A percentile compares a stretch with the other conserved stretches of the same genome.
These are phyloP conservation scores for Ceratocystis ficicola DNA, from an alignment of 2,329 filamentous ascomycete genomes.

Conservation along the genomic window DNA sequence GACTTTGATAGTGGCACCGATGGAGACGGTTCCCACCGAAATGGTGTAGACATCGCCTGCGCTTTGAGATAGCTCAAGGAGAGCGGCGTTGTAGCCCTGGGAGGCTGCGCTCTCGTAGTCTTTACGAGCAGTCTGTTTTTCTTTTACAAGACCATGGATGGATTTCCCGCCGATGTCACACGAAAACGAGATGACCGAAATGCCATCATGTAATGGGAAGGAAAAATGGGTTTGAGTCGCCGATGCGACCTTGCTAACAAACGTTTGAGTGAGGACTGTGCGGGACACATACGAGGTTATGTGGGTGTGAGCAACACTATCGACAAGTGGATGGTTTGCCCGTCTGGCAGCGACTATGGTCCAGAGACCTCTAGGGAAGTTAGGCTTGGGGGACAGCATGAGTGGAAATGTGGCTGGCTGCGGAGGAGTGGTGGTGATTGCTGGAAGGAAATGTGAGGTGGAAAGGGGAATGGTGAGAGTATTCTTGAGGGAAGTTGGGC, in stretches of 20 bases:
- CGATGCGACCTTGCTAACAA: slow-evolving; percentile 41
- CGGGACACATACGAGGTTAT: slow-evolving; percentile 46
- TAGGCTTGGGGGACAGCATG: not conserved
- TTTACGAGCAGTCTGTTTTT: slow-evolving; percentile 48
- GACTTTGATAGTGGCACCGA: slow-evolving; percentile 43
- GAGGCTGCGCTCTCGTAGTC: slow-evolving; percentile 48
- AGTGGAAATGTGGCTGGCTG: not conserved
- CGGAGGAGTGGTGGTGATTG: not conserved
- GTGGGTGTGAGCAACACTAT: slow-evolving; percentile 46
- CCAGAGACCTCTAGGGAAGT: slow-evolving; percentile 1
- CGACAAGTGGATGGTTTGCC: slow-evolving; percentile 44
- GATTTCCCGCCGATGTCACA: slow-evolving; percentile 50
- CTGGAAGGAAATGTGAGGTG: too few relatives aligned
- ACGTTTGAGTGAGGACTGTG: slow-evolving; percentile 38
- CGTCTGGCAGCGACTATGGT: not conserved
- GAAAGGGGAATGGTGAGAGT: too few relatives aligned
- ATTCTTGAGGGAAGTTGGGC: not conserved
- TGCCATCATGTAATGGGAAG: slow-evolving; percentile 62
- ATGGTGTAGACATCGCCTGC: slow-evolving; percentile 57
- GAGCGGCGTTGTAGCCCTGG: slow-evolving; percentile 48
- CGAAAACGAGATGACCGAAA: slow-evolving; percentile 55
- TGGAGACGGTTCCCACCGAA: slow-evolving; percentile 54
- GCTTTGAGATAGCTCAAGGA: slow-evolving; percentile 50
- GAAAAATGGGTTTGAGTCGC: slow-evolving; percentile 45
- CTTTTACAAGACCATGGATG: slow-evolving; percentile 54